phyloP scores from a whole-genome alignment of 257 asterid genomes.

The Phtheirospermum japonicum region DNA sequence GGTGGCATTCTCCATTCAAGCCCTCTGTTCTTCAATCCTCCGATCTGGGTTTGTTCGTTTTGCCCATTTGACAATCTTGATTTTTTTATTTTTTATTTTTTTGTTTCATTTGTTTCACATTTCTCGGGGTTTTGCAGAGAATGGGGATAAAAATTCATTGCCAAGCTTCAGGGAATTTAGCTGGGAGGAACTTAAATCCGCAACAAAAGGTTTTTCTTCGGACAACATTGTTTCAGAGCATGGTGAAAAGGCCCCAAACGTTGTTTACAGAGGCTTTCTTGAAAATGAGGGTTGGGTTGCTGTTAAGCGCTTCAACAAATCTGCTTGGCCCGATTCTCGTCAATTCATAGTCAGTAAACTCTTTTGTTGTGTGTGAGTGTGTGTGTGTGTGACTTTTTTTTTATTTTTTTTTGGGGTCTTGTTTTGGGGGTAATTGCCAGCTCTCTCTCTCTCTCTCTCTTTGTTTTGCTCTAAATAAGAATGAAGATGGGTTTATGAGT shows the following conservation, averaged over 20 bases:
- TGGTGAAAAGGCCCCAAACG: constrained; percentile 68
- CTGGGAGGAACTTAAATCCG: constrained; percentile 54
- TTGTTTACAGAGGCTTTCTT: constrained; percentile 58
- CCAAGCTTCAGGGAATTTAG: constrained; percentile 49
- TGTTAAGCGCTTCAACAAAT: constrained; percentile 59
- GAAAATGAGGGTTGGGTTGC: constrained; percentile 49
- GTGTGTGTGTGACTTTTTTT: not conserved
- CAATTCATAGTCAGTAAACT: constrained; percentile 52
- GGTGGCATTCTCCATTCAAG: constrained; percentile 56
- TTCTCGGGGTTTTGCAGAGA: constrained; percentile 32
- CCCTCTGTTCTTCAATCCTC: constrained; percentile 52
- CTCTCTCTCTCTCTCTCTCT: not conserved
- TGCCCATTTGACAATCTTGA: not conserved
- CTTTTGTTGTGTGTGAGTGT: not conserved
- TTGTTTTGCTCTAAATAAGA: not conserved
- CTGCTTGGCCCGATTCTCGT: constrained; percentile 70
- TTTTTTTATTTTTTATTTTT: not conserved
- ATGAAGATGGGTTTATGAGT: no score
- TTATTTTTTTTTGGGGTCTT: not conserved
- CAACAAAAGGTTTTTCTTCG: constrained; percentile 49
- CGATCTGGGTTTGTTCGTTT: constrained; percentile 38
- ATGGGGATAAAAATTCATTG: constrained; percentile 43
- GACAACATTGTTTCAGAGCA: constrained; percentile 66
- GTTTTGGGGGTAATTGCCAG: not conserved
- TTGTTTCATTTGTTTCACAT: not conserved